Conservation (phyloP, 495 filamentous ascomycete genomes). For the Melanomma pulvis-pyrius region DNA sequence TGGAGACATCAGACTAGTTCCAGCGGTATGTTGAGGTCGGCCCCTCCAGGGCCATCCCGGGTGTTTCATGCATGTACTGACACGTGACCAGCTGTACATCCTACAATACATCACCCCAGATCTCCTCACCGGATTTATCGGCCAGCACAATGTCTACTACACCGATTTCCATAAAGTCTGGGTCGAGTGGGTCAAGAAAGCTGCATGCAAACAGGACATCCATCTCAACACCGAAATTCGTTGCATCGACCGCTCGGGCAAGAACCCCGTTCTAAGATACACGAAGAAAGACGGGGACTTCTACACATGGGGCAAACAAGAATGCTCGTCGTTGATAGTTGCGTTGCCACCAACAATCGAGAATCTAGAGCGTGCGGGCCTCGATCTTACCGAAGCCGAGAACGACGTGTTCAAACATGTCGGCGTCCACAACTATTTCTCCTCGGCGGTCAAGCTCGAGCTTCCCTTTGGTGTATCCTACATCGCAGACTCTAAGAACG, state of each 20-base stretch:
- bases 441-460: slow-evolving; percentile 23
- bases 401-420: slow-evolving; percentile 28
- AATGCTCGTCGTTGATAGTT: slow-evolving; percentile 32
- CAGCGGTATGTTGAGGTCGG: slow-evolving; percentile 28
- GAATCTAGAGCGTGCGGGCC: slow-evolving; percentile 25
- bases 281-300: slow-evolving; percentile 35
- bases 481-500: slow-evolving; percentile 6
- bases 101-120: slow-evolving; percentile 38
- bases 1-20: slow-evolving; percentile 33
- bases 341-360: slow-evolving; percentile 36
- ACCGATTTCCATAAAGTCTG: slow-evolving; percentile 37
- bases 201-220: slow-evolving; percentile 19
- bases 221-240: slow-evolving; percentile 14
- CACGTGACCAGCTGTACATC: slow-evolving; percentile 33
- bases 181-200: slow-evolving; percentile 23
- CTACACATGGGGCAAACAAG: slow-evolving; percentile 25
- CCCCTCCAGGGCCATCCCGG: not conserved
- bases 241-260: slow-evolving; percentile 30
- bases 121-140: slow-evolving; percentile 33
- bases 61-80: slow-evolving; percentile 21
- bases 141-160: slow-evolving; percentile 34
- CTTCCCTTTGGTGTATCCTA: slow-evolving; percentile 32
- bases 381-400: slow-evolving; percentile 30
- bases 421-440: slow-evolving; percentile 35
- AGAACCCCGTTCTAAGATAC: slow-evolving; percentile 48